Base-by-base conservation (phyloP, 2,329 filamentous ascomycete species). In the Scortechinia acanthostroma region DNA sequence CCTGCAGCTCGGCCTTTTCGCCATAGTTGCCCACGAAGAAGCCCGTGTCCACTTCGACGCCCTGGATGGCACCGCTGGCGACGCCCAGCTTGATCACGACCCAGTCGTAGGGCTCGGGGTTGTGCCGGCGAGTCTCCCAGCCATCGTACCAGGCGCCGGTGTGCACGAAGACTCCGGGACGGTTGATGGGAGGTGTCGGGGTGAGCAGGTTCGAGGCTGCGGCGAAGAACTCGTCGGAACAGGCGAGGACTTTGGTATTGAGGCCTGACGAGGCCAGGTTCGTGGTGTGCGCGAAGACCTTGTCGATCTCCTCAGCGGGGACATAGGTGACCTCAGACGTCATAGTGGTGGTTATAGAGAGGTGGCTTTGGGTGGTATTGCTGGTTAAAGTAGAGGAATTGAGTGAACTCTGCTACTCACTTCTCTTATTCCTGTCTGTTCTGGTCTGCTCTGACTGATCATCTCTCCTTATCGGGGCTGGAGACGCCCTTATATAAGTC, bases 81-180 rank as follows among this genome's bases (percentile, higher is more conserved):
- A 76, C 73, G n/a, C 76, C 76, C 0, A 81, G 66, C 40, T 73
- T 66, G 47, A 81, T 67, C 4, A 81, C 69, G 1, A 76, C 76
- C 73, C 74, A 82, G 59, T 83, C 77, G 49, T 70, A 77, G 10
- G 70, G 66, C 30, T 69, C 66, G 0, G 68, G 59, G 55, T 83
- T 83, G 61, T 82, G 77, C 21, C 77, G 66, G 4, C 77, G 66
- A 3, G 77, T 81, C 51, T 83, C 77, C 77, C 77, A 82, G 16
- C 77, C 77, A 55, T 82, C 77, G 55, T 80, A 82, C 77, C 77
- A 82, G 42, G 76, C 76, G 47, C 77, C 77, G 3, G 75, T 70
- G 56, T 77, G 72, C 33, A 74, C 68, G 60, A 79, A 81, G 53
- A 77, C 68, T 43, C 76, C 77, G 0, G 74, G 71, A 47, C 71